Conservation (phyloP, 2,329 filamentous ascomycete genomes). For the Alternaria longipes region DNA sequence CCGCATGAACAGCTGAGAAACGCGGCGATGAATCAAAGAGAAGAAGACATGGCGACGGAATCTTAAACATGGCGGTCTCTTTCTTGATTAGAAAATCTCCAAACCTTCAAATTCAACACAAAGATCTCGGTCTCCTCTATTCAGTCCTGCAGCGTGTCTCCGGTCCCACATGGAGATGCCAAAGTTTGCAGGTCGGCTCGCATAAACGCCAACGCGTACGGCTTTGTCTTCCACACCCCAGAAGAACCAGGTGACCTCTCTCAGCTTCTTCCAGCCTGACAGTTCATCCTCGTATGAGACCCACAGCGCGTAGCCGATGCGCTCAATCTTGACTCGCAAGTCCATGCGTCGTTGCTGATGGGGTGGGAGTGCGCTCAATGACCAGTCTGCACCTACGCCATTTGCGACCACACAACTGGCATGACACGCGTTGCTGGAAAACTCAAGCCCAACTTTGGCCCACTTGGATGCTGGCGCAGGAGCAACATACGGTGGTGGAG, state of each 20-base stretch:
- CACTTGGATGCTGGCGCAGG: constrained; percentile 62
- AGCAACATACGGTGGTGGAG: constrained; percentile 49
- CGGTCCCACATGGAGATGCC: constrained; percentile 46
- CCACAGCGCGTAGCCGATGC: constrained; percentile 65
- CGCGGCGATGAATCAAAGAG: background rate
- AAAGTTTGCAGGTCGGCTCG: constrained; percentile 63
- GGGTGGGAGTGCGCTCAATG: constrained; percentile 59
- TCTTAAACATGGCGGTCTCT: background rate
- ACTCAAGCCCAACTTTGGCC: constrained; percentile 69
- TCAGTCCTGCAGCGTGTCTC: constrained; percentile 38
- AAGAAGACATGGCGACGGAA: background rate
- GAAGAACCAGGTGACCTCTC: constrained; percentile 70
- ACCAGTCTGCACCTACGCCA: constrained; percentile 67
- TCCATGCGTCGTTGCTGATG: constrained; percentile 56
- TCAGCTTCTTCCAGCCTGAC: constrained; percentile 63
- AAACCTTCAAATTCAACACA: constrained; percentile 54
- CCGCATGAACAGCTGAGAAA: background rate
- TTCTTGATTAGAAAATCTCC: constrained; percentile 47
- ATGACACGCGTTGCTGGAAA: constrained; percentile 63
- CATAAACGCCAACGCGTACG: constrained; percentile 67
- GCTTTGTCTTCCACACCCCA: constrained; percentile 67
- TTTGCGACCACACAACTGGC: constrained; percentile 67
- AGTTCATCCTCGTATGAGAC: constrained; percentile 63
- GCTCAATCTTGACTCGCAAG: constrained; percentile 65
- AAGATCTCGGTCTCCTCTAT: constrained; percentile 45